Evolutionary conservation across 2,329 filamentous ascomycete species (phyloP).

Genomic region (Acephala macrosclerotiorum): DNA sequence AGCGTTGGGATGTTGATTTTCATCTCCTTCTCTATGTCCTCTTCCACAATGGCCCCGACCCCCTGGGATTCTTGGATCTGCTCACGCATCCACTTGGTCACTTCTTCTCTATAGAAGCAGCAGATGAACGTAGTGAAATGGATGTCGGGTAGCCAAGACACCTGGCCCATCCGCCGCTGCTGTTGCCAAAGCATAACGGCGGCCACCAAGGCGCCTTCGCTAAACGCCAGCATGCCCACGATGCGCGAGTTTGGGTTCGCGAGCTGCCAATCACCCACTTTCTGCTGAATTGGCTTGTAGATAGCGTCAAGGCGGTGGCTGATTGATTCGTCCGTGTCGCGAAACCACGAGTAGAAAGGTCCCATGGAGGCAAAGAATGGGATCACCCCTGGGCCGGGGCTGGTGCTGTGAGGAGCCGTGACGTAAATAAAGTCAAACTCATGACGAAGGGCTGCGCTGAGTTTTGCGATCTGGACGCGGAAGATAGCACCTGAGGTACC

Average conservation of each 20-base stretch:
- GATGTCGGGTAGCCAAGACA: too few species aligned
- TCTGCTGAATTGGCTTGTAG: slow-evolving; percentile 37
- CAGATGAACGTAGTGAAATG: too few species aligned
- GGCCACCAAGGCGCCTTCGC: slow-evolving; percentile 68
- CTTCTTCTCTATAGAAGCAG: too few species aligned
- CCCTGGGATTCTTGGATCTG: too few species aligned
- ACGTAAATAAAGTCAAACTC: slow-evolving; percentile 29
- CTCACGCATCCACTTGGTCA: too few species aligned
- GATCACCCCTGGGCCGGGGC: slow-evolving; percentile 30
- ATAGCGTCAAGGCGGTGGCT: not conserved
- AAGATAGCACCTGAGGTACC: slow-evolving; percentile 26
- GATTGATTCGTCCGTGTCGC: not conserved
- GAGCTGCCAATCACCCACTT: slow-evolving; percentile 44
- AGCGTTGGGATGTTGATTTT: too few species aligned
- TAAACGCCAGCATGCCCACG: slow-evolving; percentile 69
- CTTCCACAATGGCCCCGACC: slow-evolving; percentile 43
- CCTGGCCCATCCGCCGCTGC: too few species aligned
- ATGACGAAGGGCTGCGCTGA: slow-evolving; percentile 23
- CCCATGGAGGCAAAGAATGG: slow-evolving; percentile 31
- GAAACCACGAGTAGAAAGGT: slow-evolving; percentile 29
- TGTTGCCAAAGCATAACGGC: slow-evolving; percentile 39
- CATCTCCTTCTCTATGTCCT: slow-evolving; percentile 1
- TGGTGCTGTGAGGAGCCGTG: slow-evolving; percentile 24
- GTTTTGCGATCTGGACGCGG: slow-evolving; percentile 28
- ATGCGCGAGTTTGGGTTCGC: slow-evolving; percentile 32